phyloP scores from a whole-genome alignment of 768 basidiomycete species.

The Tulasnella calospora region DNA sequence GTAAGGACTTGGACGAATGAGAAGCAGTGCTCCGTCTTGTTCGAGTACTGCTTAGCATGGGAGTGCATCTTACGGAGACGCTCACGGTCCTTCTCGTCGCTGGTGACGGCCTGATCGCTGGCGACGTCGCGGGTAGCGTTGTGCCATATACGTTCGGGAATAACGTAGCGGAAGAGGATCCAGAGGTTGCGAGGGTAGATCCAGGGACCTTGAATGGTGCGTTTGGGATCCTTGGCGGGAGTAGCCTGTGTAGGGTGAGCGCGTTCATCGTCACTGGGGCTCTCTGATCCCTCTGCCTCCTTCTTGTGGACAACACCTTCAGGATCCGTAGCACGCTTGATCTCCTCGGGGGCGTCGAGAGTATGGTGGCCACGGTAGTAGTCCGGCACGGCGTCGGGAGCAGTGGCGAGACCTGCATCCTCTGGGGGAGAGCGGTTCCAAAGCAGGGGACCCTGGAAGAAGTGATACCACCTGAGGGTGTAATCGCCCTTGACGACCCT shows the following conservation, averaged over 20 bases:
- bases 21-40: conserved; percentile 43
- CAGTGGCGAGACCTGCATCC: conserved; percentile 32
- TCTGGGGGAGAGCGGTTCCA: conserved; percentile 38
- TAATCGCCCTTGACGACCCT: conserved; percentile 42
- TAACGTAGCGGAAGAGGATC: conserved; percentile 38
- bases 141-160: conserved; percentile 25
- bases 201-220: conserved; percentile 36
- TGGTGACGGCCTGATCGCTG: conserved; percentile 23
- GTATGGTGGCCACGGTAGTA: conserved; percentile 32
- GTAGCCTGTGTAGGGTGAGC: not conserved
- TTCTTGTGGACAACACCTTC: not conserved
- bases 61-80: conserved; percentile 37
- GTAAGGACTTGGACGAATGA: conserved; percentile 44
- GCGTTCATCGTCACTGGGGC: not conserved
- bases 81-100: conserved; percentile 31
- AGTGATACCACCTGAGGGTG: conserved; percentile 41
- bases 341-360: not conserved
- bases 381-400: conserved; percentile 34
- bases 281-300: not conserved
- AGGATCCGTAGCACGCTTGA: not conserved
- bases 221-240: not conserved
- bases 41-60: conserved; percentile 38
- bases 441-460: conserved; percentile 42
- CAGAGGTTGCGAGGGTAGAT: conserved; percentile 37
- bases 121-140: conserved; percentile 25